phyloP scores from a whole-genome alignment of 169 alveolate genomes.

The Blepharisma undulans region DNA sequence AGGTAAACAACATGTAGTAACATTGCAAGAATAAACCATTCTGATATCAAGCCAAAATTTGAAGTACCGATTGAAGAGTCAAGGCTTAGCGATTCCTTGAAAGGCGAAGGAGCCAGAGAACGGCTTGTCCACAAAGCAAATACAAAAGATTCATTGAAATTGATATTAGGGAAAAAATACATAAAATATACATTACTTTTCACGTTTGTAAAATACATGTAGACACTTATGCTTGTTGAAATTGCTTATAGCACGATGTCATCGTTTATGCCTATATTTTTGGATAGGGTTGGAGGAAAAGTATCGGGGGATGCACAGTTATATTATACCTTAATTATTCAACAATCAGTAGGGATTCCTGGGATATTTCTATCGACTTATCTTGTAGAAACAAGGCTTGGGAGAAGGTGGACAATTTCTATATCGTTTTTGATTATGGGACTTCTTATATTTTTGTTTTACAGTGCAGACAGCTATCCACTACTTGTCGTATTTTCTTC shows the following conservation, averaged over 20 bases:
- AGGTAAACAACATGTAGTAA: background rate
- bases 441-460: slow-evolving; percentile 1
- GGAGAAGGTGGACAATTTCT: slow-evolving; percentile 20
- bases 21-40: background rate
- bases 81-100: background rate
- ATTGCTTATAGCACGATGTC: background rate
- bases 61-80: background rate
- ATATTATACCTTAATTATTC: background rate
- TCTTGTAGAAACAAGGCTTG: slow-evolving; percentile 33
- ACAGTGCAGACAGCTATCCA: background rate
- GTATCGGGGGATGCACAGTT: background rate
- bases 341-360: background rate
- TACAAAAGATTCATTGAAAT: background rate
- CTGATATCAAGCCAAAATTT: background rate
- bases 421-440: background rate
- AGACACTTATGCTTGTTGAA: background rate
- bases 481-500: background rate
- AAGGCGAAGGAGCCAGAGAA: background rate
- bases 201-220: background rate
- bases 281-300: background rate
- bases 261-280: slow-evolving; percentile 20
- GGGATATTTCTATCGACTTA: slow-evolving; percentile 8
- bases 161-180: background rate
- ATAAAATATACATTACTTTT: background rate
- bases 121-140: background rate